Conservation (phyloP, 768 basidiomycete genomes). For the Podaxis sp. region DNA sequence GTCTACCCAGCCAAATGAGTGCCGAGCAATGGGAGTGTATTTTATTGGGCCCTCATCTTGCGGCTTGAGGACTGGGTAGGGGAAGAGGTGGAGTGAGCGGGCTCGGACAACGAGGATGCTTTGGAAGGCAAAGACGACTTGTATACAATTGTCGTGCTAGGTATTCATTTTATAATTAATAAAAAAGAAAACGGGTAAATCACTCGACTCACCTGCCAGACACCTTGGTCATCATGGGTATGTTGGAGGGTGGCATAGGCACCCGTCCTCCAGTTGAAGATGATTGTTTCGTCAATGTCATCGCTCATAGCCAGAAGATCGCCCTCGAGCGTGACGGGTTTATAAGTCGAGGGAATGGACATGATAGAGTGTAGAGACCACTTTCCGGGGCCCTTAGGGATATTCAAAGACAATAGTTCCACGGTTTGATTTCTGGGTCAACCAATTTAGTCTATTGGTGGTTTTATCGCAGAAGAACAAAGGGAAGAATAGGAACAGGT, state of each 20-base stretch:
- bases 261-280: conserved; percentile 55
- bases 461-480: background rate
- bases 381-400: conserved; percentile 6
- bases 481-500: conserved; percentile 2
- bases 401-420: conserved; percentile 30
- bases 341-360: conserved; percentile 40
- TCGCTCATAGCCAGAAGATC: conserved; percentile 57
- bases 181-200: background rate
- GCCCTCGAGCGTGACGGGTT: conserved; percentile 49
- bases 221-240: conserved; percentile 25
- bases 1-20: conserved; percentile 72
- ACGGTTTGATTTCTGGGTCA: conserved; percentile 30
- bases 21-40: conserved; percentile 38
- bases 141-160: conserved; percentile 51
- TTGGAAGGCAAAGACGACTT: conserved; percentile 47
- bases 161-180: background rate
- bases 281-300: conserved; percentile 45
- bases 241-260: conserved; percentile 48
- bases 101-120: conserved; percentile 59
- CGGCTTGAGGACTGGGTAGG: conserved; percentile 38
- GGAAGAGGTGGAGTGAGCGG: conserved; percentile 57
- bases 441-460: conserved; percentile 16
- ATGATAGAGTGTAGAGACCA: conserved; percentile 30
- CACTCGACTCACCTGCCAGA: conserved; percentile 28
- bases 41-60: conserved; percentile 18